Conservation (phyloP, 163 green algal species). For the Chlorella variabilis region DNA sequence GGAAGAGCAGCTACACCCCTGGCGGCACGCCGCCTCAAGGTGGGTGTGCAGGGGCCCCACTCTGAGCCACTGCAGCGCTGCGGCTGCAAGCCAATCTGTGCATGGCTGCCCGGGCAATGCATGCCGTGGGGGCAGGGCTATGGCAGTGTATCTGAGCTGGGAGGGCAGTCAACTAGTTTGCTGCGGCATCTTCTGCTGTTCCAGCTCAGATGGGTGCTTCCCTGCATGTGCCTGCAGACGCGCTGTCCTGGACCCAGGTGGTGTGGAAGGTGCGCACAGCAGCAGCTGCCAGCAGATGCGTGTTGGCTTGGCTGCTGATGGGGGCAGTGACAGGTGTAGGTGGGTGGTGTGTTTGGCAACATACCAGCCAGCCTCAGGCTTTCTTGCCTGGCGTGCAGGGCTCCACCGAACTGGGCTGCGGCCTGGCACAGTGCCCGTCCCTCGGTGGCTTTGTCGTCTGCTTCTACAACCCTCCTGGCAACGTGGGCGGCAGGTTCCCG, state of each 20-base stretch:
- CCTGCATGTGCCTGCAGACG: not conserved
- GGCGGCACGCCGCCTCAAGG: not conserved
- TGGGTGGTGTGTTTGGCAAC: too few species aligned
- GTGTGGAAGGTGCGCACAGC: constrained; percentile 11
- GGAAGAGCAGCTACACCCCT: not conserved
- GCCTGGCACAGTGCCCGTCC: not conserved
- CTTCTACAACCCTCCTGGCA: constrained; percentile 15
- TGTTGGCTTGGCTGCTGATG: not conserved
- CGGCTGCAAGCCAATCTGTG: too few species aligned
- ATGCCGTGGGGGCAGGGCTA: too few species aligned
- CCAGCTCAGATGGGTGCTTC: too few species aligned
- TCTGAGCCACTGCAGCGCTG: too few species aligned
- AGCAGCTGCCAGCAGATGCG: not conserved
- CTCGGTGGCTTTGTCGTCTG: constrained; percentile 4
- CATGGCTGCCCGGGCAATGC: too few species aligned
- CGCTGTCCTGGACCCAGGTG: constrained; percentile 10
- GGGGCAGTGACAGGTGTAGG: too few species aligned
- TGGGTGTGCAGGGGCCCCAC: too few species aligned
- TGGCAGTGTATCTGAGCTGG: too few species aligned
- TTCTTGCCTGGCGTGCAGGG: too few species aligned
- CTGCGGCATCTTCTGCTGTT: too few species aligned
- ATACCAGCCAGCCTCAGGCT: not conserved
- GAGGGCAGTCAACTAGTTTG: too few species aligned
- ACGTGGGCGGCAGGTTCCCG: not conserved
- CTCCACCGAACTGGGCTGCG: not conserved